phyloP scores from a whole-genome alignment of 2,329 filamentous ascomycete genomes.

The Diaporthe sp. region DNA sequence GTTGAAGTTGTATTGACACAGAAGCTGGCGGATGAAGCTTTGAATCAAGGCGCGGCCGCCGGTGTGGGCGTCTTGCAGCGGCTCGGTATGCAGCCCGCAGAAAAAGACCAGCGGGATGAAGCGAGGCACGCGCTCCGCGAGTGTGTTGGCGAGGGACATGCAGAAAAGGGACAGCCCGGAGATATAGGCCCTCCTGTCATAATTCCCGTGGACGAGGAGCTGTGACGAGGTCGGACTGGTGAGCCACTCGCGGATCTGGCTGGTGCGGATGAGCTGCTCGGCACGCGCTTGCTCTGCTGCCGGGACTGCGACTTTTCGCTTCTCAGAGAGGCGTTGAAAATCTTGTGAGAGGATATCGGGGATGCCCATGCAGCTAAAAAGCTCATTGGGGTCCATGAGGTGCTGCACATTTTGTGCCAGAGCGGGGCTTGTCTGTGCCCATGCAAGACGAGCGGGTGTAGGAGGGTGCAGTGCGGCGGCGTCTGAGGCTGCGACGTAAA shows the following conservation, averaged over 20 bases:
- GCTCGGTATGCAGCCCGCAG: slow-evolving; percentile 12
- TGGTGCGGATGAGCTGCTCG: neutral
- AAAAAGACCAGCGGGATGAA: slow-evolving; percentile 4
- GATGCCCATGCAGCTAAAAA: neutral
- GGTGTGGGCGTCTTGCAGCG: neutral
- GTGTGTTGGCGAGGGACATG: neutral
- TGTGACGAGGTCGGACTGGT: neutral
- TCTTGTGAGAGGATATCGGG: neutral
- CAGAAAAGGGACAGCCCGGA: slow-evolving; percentile 25
- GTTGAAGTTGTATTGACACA: neutral
- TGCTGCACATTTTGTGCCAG: neutral
- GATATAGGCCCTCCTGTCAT: neutral
- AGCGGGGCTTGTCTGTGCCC: neutral
- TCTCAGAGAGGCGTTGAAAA: neutral
- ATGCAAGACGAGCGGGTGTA: neutral
- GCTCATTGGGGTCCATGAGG: neutral
- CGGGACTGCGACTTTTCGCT: neutral
- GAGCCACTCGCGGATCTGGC: neutral
- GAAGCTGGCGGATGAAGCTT: slow-evolving; percentile 25
- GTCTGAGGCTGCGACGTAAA: too few species aligned
- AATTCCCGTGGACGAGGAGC: slow-evolving; percentile 11
- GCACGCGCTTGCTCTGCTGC: neutral
- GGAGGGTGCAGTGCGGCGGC: too few species aligned
- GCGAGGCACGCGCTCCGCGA: neutral
- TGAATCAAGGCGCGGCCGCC: slow-evolving; percentile 12